Base-by-base conservation (phyloP, 441 rosid genomes). In the Aquilaria agallochum region DNA sequence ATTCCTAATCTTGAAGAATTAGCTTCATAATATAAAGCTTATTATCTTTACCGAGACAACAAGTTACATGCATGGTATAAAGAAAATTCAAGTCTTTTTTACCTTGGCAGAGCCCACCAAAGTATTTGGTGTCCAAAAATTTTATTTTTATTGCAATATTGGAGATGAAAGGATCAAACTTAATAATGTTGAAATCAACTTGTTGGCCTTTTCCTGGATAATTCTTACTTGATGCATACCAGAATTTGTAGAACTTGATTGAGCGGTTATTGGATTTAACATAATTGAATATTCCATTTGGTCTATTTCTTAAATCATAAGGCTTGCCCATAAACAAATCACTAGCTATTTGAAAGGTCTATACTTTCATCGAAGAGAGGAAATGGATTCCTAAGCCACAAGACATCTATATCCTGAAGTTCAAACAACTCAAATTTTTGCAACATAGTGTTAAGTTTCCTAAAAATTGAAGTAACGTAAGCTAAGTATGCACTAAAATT, bases 311-410 rank as follows among this genome's bases (percentile, higher is more conserved):
- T 32, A 75, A 44, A 71, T 81, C 81, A 50, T 66, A 69, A 60
- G 93, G 68, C 67, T 77, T 72, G 47, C 97, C 93, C 8, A 60
- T 58, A 70, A 76, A 90, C 53, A 76, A 67, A 72, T 90, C 97
- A 49, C 95, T 88, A 0, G 97, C 93, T 74, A 86, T 84, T 64
- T 90, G 93, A 20, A 60, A 90, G 81, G 77, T 90, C 95, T 53
- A 70, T 20, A 20, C 20, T 87, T 72, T 88, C 95, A 15, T 67
- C 55, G 69, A 72, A 84, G 63, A 90, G 80, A 14, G 84, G 85
- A 80, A 88, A 88, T 66, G 97, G 97, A 73, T 90, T 74, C 66
- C 95, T 75, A 69, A 88, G 78, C 97, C 97, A 90, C 92, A 88
- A 81, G 76, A 88, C 62, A 81, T 90, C 97, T 55, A 88, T 89